These are phyloP conservation scores for Papiliotrema laurentii DNA, from an alignment of 1,284 basidiomycete genomes.

Conservation along the genomic window DNA sequence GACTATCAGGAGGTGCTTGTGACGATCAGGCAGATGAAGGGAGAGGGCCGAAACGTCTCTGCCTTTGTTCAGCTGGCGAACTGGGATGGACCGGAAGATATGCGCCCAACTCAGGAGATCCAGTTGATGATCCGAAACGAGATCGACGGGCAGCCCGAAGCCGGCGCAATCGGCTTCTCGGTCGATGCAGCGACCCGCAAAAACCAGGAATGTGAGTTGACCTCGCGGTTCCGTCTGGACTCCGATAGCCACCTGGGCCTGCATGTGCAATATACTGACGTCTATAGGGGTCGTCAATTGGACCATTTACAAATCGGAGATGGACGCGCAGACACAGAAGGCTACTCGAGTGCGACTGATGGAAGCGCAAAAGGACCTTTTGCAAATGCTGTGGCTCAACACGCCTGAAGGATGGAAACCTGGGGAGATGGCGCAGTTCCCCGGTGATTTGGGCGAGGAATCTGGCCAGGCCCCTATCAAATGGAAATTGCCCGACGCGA, in stretches of 20 bases:
- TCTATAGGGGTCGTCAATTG: slow-evolving; percentile 40
- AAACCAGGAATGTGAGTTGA: slow-evolving; percentile 27
- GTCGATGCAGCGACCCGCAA: slow-evolving; percentile 14
- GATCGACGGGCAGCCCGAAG: slow-evolving; percentile 40
- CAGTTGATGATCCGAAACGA: slow-evolving; percentile 46
- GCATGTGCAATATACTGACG: background rate
- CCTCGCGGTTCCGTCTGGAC: background rate
- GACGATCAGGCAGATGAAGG: slow-evolving; percentile 56
- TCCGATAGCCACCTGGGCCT: background rate
- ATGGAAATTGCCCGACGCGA: slow-evolving; percentile 31
- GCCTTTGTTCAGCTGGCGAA: slow-evolving; percentile 64
- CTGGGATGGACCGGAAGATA: slow-evolving; percentile 46
- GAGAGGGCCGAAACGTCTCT: slow-evolving; percentile 53
- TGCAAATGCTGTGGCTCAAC: slow-evolving; percentile 27
- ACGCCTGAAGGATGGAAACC: slow-evolving; percentile 40
- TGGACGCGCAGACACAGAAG: slow-evolving; percentile 12
- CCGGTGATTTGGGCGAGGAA: background rate
- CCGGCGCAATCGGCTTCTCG: slow-evolving; percentile 24
- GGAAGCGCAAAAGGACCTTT: slow-evolving; percentile 14
- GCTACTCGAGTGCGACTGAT: slow-evolving; percentile 12
- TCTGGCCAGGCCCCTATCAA: background rate
- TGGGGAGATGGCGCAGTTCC: slow-evolving; percentile 23
- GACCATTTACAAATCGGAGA: slow-evolving; percentile 17
- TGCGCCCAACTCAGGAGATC: slow-evolving; percentile 51
- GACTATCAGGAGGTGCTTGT: slow-evolving; percentile 11